phyloP scores from a whole-genome alignment of 116 monocot species.

The Iris pallida region DNA sequence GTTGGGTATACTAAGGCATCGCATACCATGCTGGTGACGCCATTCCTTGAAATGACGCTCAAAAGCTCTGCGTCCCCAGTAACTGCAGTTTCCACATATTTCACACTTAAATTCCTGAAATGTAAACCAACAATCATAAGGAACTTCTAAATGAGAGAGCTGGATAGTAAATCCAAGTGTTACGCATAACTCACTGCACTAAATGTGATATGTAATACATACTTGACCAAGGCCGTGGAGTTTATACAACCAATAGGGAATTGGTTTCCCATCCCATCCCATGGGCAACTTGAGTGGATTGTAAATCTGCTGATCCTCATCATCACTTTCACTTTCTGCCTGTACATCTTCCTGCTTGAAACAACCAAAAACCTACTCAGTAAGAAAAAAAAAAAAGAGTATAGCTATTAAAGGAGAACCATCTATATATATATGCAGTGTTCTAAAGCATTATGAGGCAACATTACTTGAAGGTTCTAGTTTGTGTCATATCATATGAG shows the following conservation, averaged over 20 bases:
- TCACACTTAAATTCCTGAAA: conserved; percentile 98
- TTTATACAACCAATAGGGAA: conserved; percentile 98
- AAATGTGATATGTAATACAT: conserved; percentile 1
- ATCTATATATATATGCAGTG: not conserved
- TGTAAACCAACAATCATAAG: not conserved
- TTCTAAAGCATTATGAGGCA: no score
- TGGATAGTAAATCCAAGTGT: not conserved
- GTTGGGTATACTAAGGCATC: conserved; percentile 91
- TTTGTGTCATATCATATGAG: no score
- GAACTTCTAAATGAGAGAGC: not conserved
- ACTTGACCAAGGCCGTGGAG: conserved; percentile 99
- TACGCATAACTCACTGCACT: not conserved
- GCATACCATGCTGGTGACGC: conserved; percentile 99
- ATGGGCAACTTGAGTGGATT: conserved; percentile 98
- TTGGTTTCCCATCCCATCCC: conserved; percentile 99
- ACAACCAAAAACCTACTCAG: not conserved
- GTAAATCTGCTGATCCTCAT: conserved; percentile 94
- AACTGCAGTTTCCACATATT: conserved; percentile 97
- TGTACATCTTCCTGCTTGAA: conserved; percentile 71
- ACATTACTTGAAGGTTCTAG: no score
- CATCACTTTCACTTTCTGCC: conserved; percentile 92
- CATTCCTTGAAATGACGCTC: conserved; percentile 99
- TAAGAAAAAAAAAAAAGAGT: not conserved
- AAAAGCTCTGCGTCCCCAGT: conserved; percentile 97
- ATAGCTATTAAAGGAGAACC: not conserved